Percentiles rank a stretch among this genome's conserved stretches.
phyloP scores from a whole-genome alignment of 345 rosid genomes.

The Populus deltoides region DNA sequence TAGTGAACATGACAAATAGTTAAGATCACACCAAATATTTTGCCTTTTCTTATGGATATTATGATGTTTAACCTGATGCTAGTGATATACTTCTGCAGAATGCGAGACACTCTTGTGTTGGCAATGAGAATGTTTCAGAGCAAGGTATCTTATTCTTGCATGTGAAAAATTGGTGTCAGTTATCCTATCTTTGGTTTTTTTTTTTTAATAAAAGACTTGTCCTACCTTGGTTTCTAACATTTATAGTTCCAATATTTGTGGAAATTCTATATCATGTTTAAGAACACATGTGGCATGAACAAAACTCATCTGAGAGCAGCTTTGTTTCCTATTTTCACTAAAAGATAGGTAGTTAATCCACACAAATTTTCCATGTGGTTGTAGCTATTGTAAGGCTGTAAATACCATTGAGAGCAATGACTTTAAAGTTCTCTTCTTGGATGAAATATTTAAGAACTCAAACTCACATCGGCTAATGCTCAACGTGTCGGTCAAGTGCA shows the following conservation, averaged over 20 bases:
- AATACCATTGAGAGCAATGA: not conserved
- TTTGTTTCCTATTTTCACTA: not conserved
- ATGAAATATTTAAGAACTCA: too few species aligned
- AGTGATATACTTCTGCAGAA: constrained; percentile 13
- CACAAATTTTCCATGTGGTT: not conserved
- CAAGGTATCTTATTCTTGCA: constrained; percentile 20
- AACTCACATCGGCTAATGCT: not conserved
- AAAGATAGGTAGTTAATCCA: not conserved
- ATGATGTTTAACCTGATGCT: not conserved
- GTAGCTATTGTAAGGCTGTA: not conserved
- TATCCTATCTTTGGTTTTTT: not conserved
- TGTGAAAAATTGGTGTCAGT: not conserved
- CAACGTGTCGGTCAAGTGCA: not conserved
- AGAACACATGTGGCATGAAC: not conserved
- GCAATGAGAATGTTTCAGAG: constrained; percentile 28
- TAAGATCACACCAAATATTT: not conserved
- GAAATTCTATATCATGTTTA: too few species aligned
- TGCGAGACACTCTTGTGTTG: constrained; percentile 28
- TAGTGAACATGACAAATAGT: too few species aligned
- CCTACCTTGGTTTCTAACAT: not conserved
- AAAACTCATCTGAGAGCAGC: not conserved
- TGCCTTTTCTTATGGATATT: not conserved
- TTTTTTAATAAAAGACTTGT: not conserved
- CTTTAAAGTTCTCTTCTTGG: not conserved
- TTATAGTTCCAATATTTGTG: not conserved